Base-by-base conservation (phyloP, 2,329 filamentous ascomycete genomes). In the Microascus cirrosus region DNA sequence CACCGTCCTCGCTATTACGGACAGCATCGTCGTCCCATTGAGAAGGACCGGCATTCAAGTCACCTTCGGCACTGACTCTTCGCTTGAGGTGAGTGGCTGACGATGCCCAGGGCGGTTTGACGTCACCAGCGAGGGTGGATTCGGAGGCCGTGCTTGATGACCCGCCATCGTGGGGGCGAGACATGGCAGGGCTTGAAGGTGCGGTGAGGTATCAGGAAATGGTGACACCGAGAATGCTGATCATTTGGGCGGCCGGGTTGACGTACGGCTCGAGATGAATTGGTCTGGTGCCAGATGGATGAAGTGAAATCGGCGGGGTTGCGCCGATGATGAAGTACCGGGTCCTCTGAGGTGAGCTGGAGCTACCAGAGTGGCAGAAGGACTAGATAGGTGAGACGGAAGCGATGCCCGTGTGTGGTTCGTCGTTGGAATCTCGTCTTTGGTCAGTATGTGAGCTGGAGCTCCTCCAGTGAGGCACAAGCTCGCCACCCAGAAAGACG, bases 1-100 rank as follows among this genome's bases (percentile, higher is more conserved):
- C 77, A 57, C 75, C 73, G 39, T 32, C 28, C 4, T 73, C 73
- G 50, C 71, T 70, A 39, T 74, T 73, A 51, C 69, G 67, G 60
- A 25, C 35, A 13, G 35, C 67, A 58, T 73, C 70, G 61, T 74
- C 69, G 60, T 66, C 69, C 73, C 75, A 75, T 61, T 72, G 69
- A 28, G 72, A 71, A 60, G 72, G 66, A 53, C 72, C 69, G 59
- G 69, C 61, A 63, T 71, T 71, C 57, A 69, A 62, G 62, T 68
- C 66, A 53, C 70, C 67, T 57, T 67, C 65, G 51, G 67, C 66
- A 28, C 60, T 59, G 45, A 20, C 20, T 50, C 45, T 22, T 20
- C 22, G 2, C 45, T 50, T 50, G 2, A 20, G 12, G 20, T 22
- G 45, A 13, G 20, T 22, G 24, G 42, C 25, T 11, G 54, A 50